Percentiles rank a stretch among this genome's conserved stretches.
Evolutionary conservation across 176 grass and related monocot species (phyloP).

Genomic region (Eleusine coracana): DNA sequence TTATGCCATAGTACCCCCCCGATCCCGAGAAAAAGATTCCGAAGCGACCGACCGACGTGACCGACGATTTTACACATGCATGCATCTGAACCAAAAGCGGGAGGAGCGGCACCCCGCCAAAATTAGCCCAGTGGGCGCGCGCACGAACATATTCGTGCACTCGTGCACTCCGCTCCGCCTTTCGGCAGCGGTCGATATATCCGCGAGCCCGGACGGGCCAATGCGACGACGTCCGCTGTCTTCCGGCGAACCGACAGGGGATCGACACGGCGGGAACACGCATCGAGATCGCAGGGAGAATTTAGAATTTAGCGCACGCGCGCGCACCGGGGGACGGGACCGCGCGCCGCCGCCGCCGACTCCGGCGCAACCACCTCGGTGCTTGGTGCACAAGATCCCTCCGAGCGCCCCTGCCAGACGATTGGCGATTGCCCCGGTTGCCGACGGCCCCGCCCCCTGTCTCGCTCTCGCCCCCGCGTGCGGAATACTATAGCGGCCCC

Average conservation of each 20-base stretch:
- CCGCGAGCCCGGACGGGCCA: not conserved
- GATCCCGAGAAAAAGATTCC: not conserved
- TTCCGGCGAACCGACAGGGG: slow-evolving; percentile 13
- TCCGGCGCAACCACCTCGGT: not conserved
- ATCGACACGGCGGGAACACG: slow-evolving; percentile 23
- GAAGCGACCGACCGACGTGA: not conserved
- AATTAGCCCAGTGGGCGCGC: not conserved
- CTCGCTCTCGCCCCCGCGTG: not conserved
- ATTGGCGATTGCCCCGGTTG: not conserved
- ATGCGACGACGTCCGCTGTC: slow-evolving; percentile 3
- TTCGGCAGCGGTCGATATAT: not conserved
- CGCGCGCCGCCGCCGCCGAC: slow-evolving; percentile 39
- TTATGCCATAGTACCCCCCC: not conserved
- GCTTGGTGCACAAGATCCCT: not conserved
- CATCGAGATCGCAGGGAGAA: not conserved
- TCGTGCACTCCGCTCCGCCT: not conserved
- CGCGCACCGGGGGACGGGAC: slow-evolving; percentile 4
- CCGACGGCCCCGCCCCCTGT: not conserved
- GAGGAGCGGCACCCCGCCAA: not conserved
- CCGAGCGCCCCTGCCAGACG: not conserved
- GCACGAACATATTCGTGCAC: not conserved
- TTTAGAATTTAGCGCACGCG: not conserved
- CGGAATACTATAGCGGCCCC: not conserved
- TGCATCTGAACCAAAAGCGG: not conserved
- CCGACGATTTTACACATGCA: slow-evolving; percentile 8